phyloP scores from a whole-genome alignment of 768 basidiomycete genomes.

The Mycena albidolilacea region DNA sequence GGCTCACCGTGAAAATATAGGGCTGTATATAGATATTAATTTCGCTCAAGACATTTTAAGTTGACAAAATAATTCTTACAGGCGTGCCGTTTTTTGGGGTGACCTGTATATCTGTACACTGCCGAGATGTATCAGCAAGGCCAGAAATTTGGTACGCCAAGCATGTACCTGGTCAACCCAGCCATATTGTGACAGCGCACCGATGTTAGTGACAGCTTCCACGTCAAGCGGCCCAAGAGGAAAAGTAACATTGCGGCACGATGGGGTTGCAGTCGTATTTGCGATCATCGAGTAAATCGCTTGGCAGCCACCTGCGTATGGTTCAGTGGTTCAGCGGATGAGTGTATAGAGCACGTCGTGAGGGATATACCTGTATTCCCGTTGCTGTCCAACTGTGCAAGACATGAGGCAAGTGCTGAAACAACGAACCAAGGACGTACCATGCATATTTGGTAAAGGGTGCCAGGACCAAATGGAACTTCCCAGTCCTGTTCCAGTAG shows the following conservation, averaged over 20 bases:
- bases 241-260: slow-evolving; percentile 68
- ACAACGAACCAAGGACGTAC: slow-evolving; percentile 47
- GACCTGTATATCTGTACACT: slow-evolving; percentile 74
- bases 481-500: slow-evolving; percentile 61
- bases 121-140: slow-evolving; percentile 4
- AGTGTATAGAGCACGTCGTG: no score
- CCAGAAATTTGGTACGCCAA: not conserved
- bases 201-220: slow-evolving; percentile 58
- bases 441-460: slow-evolving; percentile 80
- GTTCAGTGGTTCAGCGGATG: no score
- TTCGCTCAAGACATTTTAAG: not conserved
- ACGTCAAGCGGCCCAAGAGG: slow-evolving; percentile 60
- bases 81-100: slow-evolving; percentile 70
- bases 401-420: slow-evolving; percentile 10
- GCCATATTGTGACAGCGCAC: slow-evolving; percentile 71
- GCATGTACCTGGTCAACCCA: slow-evolving; percentile 67
- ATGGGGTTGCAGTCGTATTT: slow-evolving; percentile 52
- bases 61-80: not conserved
- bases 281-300: slow-evolving; percentile 70
- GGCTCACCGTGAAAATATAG: slow-evolving; percentile 68
- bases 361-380: slow-evolving; percentile 62
- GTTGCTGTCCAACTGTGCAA: slow-evolving; percentile 64
- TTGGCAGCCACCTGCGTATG: slow-evolving; percentile 73
- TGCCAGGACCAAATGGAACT: slow-evolving; percentile 73
- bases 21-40: slow-evolving; percentile 45